phyloP scores from a whole-genome alignment of 768 basidiomycete genomes.

The Lanmaoa rubissima region DNA sequence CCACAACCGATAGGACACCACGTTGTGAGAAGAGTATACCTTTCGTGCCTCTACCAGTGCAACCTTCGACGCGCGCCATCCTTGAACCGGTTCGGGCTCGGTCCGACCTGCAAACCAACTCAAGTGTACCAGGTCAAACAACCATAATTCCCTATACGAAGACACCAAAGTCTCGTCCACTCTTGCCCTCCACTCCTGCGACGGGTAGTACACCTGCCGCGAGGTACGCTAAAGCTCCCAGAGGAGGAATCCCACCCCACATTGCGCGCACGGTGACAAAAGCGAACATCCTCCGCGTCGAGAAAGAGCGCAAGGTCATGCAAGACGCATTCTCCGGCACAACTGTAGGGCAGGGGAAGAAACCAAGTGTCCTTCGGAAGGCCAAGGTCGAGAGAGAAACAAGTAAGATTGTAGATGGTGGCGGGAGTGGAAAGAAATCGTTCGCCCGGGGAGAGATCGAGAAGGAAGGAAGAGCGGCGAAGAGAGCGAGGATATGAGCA shows the following conservation, averaged over 20 bases:
- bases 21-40: neutral
- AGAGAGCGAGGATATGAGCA: slow-evolving; percentile 15
- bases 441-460: slow-evolving; percentile 76
- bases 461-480: slow-evolving; percentile 42
- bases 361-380: slow-evolving; percentile 29
- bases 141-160: neutral
- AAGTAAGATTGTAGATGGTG: neutral
- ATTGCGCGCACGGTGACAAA: slow-evolving; percentile 32
- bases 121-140: neutral
- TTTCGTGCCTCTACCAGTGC: neutral
- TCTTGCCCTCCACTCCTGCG: neutral
- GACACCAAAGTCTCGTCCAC: slow-evolving; percentile 4
- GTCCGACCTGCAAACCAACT: neutral
- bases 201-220: neutral
- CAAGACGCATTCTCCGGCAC: slow-evolving; percentile 11
- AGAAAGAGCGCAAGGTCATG: slow-evolving; percentile 24
- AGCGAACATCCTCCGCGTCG: slow-evolving; percentile 23
- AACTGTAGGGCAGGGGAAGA: slow-evolving; percentile 6
- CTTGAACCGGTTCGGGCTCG: slow-evolving; percentile 4
- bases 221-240: slow-evolving; percentile 21
- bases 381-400: neutral
- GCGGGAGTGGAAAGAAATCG: slow-evolving; percentile 30
- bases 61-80: neutral
- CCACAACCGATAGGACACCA: neutral
- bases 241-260: slow-evolving; percentile 32